Conservation (phyloP, 164 flowering plant species). For the Chimonanthus salicifolius region DNA sequence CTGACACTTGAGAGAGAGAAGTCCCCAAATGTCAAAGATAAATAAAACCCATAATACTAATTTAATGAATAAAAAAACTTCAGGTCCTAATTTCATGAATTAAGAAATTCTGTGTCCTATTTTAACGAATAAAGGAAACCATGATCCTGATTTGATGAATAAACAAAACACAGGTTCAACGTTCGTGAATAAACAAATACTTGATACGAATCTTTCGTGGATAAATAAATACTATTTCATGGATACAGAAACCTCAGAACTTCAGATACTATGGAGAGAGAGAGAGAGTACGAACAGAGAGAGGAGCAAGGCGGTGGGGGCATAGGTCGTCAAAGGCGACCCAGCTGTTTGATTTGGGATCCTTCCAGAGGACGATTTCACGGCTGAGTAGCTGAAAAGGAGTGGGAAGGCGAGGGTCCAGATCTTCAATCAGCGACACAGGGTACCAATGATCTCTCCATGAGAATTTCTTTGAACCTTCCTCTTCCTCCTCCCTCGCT, state of each 20-base stretch:
- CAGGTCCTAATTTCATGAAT: neutral
- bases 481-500: neutral
- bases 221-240: neutral
- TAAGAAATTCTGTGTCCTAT: too few relatives aligned
- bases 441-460: constrained; percentile 99
- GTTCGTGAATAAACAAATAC: neutral
- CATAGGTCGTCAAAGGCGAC: constrained; percentile 88
- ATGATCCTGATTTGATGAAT: too few relatives aligned
- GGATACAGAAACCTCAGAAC: neutral
- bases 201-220: neutral
- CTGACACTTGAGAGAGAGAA: neutral
- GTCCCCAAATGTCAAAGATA: neutral
- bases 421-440: constrained; percentile 81
- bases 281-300: constrained; percentile 47
- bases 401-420: constrained; percentile 64
- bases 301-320: constrained; percentile 94
- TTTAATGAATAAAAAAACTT: neutral
- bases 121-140: too few relatives aligned
- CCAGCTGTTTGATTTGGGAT: constrained; percentile 52
- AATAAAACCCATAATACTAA: neutral
- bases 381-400: constrained; percentile 89
- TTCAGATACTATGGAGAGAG: neutral
- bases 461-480: constrained; percentile 30
- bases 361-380: constrained; percentile 88
- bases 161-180: too few relatives aligned